These are phyloP conservation scores for Cadophora sp. DNA, from an alignment of 2,329 filamentous ascomycete species.

Conservation along the genomic window DNA sequence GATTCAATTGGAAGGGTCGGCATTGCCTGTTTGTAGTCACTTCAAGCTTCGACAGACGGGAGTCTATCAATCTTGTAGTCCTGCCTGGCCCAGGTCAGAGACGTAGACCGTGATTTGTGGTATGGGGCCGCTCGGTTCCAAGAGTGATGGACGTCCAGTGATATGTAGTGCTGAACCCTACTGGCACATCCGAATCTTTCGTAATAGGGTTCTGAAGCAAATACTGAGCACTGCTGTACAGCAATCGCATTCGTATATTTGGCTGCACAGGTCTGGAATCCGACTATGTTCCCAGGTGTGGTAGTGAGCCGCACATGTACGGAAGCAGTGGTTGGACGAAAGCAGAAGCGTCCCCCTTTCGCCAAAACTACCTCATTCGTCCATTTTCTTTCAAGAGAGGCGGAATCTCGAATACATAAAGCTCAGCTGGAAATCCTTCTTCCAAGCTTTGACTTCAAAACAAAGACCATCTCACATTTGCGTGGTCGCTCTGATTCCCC, in stretches of 20 bases:
- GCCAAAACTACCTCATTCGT: slow-evolving; percentile 38
- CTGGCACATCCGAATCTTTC: not conserved
- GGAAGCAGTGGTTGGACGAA: slow-evolving; percentile 43
- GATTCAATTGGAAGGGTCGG: not conserved
- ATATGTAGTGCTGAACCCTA: not conserved
- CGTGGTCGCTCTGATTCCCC: slow-evolving; percentile 18
- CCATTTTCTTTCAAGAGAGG: slow-evolving; percentile 31
- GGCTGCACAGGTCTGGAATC: slow-evolving; percentile 10
- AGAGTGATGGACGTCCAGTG: not conserved
- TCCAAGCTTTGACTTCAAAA: slow-evolving; percentile 35
- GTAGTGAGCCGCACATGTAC: slow-evolving; percentile 23
- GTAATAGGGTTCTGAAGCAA: not conserved
- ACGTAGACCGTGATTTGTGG: slow-evolving; percentile 10
- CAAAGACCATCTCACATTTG: slow-evolving; percentile 38
- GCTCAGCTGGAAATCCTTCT: slow-evolving; percentile 39
- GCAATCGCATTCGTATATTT: slow-evolving; percentile 1
- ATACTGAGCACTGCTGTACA: not conserved
- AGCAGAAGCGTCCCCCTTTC: slow-evolving; percentile 34
- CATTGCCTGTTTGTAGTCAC: slow-evolving; percentile 36
- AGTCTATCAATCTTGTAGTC: slow-evolving; percentile 21
- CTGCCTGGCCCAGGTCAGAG: slow-evolving; percentile 24
- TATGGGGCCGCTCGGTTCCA: slow-evolving; percentile 19
- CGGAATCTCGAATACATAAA: slow-evolving; percentile 42
- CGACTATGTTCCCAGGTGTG: slow-evolving; percentile 15
- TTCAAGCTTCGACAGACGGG: slow-evolving; percentile 36